These are phyloP conservation scores for Emydomyces testavorans DNA, from an alignment of 2,329 filamentous ascomycete genomes.

Conservation along the genomic window DNA sequence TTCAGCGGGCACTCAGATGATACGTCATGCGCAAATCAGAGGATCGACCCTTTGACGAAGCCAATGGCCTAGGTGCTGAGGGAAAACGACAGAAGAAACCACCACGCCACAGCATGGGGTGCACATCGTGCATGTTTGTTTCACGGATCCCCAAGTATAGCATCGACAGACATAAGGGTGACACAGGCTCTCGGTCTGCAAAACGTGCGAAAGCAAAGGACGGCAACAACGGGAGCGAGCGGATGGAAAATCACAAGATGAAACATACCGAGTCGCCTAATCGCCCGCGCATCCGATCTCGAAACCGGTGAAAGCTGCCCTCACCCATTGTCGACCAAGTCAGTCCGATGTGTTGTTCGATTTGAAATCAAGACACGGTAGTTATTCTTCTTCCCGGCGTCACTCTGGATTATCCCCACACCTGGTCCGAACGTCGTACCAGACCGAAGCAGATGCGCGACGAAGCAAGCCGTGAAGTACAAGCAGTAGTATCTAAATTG, in stretches of 20 bases:
- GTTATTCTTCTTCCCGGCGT: too few species aligned
- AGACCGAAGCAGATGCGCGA: not conserved
- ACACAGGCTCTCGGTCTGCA: not conserved
- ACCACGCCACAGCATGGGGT: too few species aligned
- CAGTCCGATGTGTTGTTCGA: not conserved
- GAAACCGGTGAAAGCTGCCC: conserved; percentile 12
- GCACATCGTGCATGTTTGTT: too few species aligned
- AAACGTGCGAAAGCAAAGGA: conserved; percentile 1
- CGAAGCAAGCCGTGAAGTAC: not conserved
- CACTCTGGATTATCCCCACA: too few species aligned
- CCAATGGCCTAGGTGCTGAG: too few species aligned
- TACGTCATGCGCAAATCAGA: too few species aligned
- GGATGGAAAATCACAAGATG: not conserved
- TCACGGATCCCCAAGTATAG: too few species aligned
- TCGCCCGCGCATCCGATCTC: conserved; percentile 10
- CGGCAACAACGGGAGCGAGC: not conserved
- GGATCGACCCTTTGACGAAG: too few species aligned
- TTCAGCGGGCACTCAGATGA: too few species aligned
- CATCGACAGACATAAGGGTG: not conserved
- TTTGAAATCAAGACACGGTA: not conserved
- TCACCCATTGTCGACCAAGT: conserved; percentile 6
- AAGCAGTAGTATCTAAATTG: too few species aligned
- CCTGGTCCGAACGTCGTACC: not conserved
- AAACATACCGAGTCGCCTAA: conserved; percentile 16
- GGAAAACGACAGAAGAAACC: too few species aligned